Conservation (phyloP, 2,329 filamentous ascomycete species). For the Pestalotiopsis sp. region DNA sequence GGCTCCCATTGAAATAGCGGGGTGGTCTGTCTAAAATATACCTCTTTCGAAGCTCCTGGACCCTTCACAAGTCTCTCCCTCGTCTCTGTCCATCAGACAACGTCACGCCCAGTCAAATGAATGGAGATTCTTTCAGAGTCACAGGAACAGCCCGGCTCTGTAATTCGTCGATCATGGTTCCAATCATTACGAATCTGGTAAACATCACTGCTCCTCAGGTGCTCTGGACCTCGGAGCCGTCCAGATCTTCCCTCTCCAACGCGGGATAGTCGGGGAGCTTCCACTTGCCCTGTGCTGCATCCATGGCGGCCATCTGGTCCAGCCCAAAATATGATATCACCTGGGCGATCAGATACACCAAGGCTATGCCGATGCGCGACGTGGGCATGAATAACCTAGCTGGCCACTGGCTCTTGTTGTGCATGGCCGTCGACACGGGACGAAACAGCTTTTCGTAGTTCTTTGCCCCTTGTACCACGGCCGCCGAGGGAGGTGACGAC, state of each 20-base stretch:
- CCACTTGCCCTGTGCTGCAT: not conserved
- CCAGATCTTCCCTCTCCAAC: not conserved
- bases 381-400: not conserved
- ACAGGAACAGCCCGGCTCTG: too few species aligned
- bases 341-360: not conserved
- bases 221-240: not conserved
- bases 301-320: not conserved
- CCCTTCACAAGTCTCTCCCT: too few species aligned
- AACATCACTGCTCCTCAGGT: not conserved
- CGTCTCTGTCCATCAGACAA: too few species aligned
- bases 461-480: conserved; percentile 7
- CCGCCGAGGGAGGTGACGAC: not conserved
- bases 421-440: not conserved
- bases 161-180: too few species aligned
- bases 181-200: too few species aligned
- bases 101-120: too few species aligned
- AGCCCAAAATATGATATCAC: not conserved
- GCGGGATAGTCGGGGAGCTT: not conserved
- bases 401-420: not conserved
- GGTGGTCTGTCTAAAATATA: not conserved
- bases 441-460: conserved; percentile 8
- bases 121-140: too few species aligned
- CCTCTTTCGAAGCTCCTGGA: too few species aligned
- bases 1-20: not conserved
- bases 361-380: not conserved